A percentile compares a stretch with the other conserved stretches of the same genome.
Evolutionary conservation across 805 yeast species (phyloP).

Genomic region (Candida koratica): DNA sequence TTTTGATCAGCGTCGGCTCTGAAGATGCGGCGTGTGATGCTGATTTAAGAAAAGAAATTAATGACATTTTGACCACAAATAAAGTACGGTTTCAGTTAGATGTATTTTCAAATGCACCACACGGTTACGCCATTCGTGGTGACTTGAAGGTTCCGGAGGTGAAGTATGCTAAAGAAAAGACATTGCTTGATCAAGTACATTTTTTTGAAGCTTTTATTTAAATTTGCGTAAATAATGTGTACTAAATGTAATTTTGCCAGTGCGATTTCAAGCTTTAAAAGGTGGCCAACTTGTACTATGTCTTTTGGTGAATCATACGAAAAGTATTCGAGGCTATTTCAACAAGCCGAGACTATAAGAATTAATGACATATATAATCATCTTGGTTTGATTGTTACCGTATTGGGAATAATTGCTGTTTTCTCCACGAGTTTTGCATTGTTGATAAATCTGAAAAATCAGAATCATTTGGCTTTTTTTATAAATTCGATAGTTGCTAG

Average conservation of each 20-base stretch:
- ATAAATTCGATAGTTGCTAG: slow-evolving; percentile 33
- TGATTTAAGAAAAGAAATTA: slow-evolving; percentile 58
- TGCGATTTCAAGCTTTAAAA: slow-evolving; percentile 4
- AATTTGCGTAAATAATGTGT: not conserved
- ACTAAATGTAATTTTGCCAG: not conserved
- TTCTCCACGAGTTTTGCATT: slow-evolving; percentile 27
- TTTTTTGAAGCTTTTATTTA: slow-evolving; percentile 9
- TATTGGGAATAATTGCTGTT: slow-evolving; percentile 26
- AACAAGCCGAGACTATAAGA: slow-evolving; percentile 23
- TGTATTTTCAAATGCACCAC: slow-evolving; percentile 56
- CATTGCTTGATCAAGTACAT: slow-evolving; percentile 42
- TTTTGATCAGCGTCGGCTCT: slow-evolving; percentile 70
- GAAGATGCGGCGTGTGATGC: slow-evolving; percentile 53
- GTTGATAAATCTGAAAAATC: slow-evolving; percentile 26
- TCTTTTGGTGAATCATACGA: slow-evolving; percentile 27
- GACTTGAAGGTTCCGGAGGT: slow-evolving; percentile 50
- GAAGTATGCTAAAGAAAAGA: slow-evolving; percentile 63
- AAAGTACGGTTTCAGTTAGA: slow-evolving; percentile 54
- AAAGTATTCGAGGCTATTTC: slow-evolving; percentile 20
- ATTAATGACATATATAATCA: slow-evolving; percentile 16
- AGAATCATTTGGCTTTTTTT: slow-evolving; percentile 22
- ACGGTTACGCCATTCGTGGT: slow-evolving; percentile 78
- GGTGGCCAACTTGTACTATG: slow-evolving; percentile 10
- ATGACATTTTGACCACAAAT: slow-evolving; percentile 45
- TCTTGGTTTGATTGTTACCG: slow-evolving; percentile 17